phyloP scores from a whole-genome alignment of 2,329 filamentous ascomycete species.

The Sclerotiophoma versabilis region DNA sequence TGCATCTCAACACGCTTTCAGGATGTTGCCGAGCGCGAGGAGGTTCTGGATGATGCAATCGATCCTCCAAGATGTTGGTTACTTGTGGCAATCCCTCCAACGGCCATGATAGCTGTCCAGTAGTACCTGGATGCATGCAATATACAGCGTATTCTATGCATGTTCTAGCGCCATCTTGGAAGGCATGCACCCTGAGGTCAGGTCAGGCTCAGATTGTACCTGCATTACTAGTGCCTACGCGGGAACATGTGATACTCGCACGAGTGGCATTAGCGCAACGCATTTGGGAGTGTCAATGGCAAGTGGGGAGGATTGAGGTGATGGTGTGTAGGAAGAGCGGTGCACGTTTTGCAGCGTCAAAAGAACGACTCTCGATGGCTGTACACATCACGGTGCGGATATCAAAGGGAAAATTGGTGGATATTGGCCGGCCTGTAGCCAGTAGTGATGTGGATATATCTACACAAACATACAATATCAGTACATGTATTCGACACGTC shows the following conservation, averaged over 20 bases:
- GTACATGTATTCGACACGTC: conserved; percentile 5
- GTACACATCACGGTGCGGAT: neutral
- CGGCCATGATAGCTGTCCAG: neutral
- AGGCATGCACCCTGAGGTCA: neutral
- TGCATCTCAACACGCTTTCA: no score
- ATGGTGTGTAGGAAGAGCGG: no score
- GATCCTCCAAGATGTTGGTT: no score
- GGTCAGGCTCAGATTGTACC: conserved; percentile 7
- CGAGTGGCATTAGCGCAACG: neutral
- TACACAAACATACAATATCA: conserved; percentile 23
- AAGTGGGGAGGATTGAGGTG: no score
- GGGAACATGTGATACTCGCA: neutral
- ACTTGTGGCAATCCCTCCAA: neutral
- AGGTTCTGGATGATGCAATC: neutral
- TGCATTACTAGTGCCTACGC: conserved; percentile 3
- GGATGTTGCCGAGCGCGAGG: neutral
- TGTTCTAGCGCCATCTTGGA: conserved; percentile 6
- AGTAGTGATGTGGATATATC: conserved; percentile 10
- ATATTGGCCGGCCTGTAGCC: neutral
- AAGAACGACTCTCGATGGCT: neutral
- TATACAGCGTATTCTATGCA: conserved; percentile 1
- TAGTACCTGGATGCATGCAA: neutral
- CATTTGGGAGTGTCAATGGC: neutral
- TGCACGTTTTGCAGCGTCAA: neutral
- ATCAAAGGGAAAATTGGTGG: neutral